Evolutionary conservation across 495 filamentous ascomycete species (phyloP), one percentile per base, ranked within the genome.

Genomic region (Aspergillus bertholletiae): DNA sequence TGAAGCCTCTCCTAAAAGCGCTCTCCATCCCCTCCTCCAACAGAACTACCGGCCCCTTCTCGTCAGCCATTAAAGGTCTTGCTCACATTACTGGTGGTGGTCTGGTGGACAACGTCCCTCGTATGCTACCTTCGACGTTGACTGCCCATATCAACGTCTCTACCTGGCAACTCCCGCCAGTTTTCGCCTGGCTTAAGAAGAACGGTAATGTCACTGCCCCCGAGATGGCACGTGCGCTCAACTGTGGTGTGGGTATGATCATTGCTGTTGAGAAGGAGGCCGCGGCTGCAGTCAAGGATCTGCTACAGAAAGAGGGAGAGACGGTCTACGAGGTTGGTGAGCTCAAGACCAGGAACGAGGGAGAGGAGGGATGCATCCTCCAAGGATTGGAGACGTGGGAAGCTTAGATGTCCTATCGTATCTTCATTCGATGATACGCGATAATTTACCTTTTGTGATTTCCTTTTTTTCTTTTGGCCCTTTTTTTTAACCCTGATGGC

Each of bases 21-120:
- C 76, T 78, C 48, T 55, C 62, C 40, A 41, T 66, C 47, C 63
- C 70, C 66, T 58, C 65, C 21, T 21, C 18, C 39, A 43, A 22
- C 12, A 43, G 35, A 62, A 6, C 84, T 6, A 76, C 45, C 73
- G 79, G 45, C 70, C 74, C 41, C 67, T 84, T 24, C 61, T 91
- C 63, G 84, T 87, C 69, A 85, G 89, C 58, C 81, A 96, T 97
- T 65, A 92, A 93, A 72, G 94, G 94, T 57, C 88, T 97, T 66
- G 86, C 93, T 7, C 94, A 98, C 67, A 96, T 98, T 73, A 98
- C 94, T 2, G 94, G 94, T 26, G 94, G 94, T 51, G 94, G 94
- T 6, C 78, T 97, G 15, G 75, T 85, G 8, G 94, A 98, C 64
- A 97, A 97, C 74, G 83, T 98, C 5, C 94, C 94, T 22, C 82